A percentile compares a stretch with the other conserved stretches of the same genome.
phyloP scores from a whole-genome alignment of 148 eudicot species.

The Diospyros kaki region DNA sequence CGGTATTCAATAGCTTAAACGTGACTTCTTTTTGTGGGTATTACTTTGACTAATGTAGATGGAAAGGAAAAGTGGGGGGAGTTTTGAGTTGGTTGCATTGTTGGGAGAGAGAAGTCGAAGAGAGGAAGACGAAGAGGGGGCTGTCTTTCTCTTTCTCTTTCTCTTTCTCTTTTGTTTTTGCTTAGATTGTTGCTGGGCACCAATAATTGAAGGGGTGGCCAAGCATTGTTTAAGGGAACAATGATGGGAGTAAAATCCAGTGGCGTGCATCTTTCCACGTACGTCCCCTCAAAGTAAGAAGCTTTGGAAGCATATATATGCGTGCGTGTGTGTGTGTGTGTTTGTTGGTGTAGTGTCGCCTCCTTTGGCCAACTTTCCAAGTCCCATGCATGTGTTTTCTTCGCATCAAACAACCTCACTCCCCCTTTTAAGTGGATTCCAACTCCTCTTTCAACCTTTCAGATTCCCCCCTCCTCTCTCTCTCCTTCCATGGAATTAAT shows the following conservation, averaged over 20 bases:
- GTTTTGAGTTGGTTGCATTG: no score
- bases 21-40: no score
- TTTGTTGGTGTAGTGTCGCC: slow-evolving; percentile 8
- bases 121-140: neutral
- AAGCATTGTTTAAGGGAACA: slow-evolving; percentile 12
- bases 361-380: slow-evolving; percentile 9
- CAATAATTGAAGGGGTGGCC: no score
- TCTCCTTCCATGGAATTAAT: no score
- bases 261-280: slow-evolving; percentile 42
- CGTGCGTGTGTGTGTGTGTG: no score
- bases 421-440: slow-evolving; percentile 32
- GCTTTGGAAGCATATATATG: slow-evolving; percentile 17
- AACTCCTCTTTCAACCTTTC: slow-evolving; percentile 34
- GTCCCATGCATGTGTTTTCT: slow-evolving; percentile 28
- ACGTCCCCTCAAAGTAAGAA: slow-evolving; percentile 2
- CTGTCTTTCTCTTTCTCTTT: no score
- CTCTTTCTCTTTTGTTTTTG: no score
- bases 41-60: no score
- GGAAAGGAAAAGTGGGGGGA: no score
- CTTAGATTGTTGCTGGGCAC: no score
- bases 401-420: slow-evolving; percentile 17
- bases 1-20: no score
- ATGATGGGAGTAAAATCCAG: slow-evolving; percentile 20
- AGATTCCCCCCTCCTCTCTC: slow-evolving; percentile 23
- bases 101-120: neutral